A percentile compares a stretch with the other conserved stretches of the same genome.
phyloP scores from a whole-genome alignment of 2,329 filamentous ascomycete genomes.

The Botryosphaeria agaves region DNA sequence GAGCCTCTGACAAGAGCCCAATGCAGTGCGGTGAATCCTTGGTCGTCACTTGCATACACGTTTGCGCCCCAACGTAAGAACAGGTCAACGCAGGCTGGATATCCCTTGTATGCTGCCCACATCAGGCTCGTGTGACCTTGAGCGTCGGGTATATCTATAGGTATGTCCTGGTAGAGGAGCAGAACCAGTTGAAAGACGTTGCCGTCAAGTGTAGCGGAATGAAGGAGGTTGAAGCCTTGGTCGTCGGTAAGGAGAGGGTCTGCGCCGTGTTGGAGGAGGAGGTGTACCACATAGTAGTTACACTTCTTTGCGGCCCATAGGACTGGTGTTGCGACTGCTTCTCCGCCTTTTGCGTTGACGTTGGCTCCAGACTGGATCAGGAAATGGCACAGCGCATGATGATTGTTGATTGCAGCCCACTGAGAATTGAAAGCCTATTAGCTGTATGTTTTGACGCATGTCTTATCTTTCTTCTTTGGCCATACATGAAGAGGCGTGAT shows the following conservation, averaged over 20 bases:
- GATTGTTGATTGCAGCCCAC: constrained; percentile 99
- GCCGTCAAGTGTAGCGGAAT: constrained; percentile 92
- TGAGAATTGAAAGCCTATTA: constrained; percentile 24
- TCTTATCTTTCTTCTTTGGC: constrained; percentile 18
- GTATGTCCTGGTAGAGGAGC: constrained; percentile 85
- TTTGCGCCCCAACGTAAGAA: constrained; percentile 91
- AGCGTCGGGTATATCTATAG: constrained; percentile 75
- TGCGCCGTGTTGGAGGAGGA: constrained; percentile 69
- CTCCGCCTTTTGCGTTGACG: constrained; percentile 88
- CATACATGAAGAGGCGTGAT: constrained; percentile 88
- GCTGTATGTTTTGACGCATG: constrained; percentile 2
- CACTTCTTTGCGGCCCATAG: constrained; percentile 96
- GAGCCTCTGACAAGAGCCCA: constrained; percentile 95
- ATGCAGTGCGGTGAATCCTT: constrained; percentile 85
- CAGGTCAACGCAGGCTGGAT: constrained; percentile 76
- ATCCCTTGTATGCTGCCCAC: constrained; percentile 99
- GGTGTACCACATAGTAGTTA: constrained; percentile 90
- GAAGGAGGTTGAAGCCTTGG: constrained; percentile 50
- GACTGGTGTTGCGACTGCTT: constrained; percentile 81
- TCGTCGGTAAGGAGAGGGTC: constrained; percentile 18
- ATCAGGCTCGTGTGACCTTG: constrained; percentile 90
- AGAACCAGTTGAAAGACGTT: constrained; percentile 82
- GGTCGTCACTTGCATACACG: constrained; percentile 77
- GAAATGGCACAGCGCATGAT: constrained; percentile 93
- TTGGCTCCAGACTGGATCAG: constrained; percentile 74